Conservation (phyloP, 306 rosid genomes). For the Hippophae tibetana region DNA sequence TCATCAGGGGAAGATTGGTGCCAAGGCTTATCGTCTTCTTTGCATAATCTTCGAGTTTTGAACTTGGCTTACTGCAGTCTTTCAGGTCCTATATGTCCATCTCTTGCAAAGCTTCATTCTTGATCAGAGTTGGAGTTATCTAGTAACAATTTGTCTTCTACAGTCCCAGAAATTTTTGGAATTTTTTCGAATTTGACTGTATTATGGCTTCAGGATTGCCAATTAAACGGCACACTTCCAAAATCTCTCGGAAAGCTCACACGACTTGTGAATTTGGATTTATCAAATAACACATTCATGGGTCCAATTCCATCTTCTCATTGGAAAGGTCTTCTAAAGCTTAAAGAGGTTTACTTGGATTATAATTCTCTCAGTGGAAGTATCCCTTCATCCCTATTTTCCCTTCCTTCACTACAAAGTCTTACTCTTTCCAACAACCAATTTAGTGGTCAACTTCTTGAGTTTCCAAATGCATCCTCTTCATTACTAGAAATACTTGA, state of each 20-base stretch:
- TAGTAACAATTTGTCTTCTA: not conserved
- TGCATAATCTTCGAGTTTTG: slow-evolving; percentile 6
- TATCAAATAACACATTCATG: not conserved
- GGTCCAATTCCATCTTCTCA: not conserved
- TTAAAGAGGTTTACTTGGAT: not conserved
- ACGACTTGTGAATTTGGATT: not conserved
- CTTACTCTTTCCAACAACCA: not conserved
- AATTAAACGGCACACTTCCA: slow-evolving; percentile 8
- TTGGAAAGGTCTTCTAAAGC: not conserved
- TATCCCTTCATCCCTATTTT: not conserved
- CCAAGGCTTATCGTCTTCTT: not conserved
- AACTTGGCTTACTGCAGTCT: not conserved
- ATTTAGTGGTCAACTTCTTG: not conserved
- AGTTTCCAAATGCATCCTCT: slow-evolving; percentile 4
- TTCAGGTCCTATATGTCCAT: slow-evolving; percentile 3
- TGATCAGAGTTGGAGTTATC: not conserved
- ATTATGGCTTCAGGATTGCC: not conserved
- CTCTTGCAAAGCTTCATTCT: not conserved
- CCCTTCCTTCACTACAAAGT: not conserved
- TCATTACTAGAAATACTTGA: not conserved
- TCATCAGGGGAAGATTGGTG: not conserved
- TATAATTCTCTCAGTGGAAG: not conserved
- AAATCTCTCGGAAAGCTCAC: not conserved
- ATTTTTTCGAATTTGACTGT: not conserved
- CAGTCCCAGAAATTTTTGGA: not conserved